These are phyloP conservation scores for Talaromyces rugulosus DNA, from an alignment of 2,329 filamentous ascomycete genomes.

Conservation along the genomic window DNA sequence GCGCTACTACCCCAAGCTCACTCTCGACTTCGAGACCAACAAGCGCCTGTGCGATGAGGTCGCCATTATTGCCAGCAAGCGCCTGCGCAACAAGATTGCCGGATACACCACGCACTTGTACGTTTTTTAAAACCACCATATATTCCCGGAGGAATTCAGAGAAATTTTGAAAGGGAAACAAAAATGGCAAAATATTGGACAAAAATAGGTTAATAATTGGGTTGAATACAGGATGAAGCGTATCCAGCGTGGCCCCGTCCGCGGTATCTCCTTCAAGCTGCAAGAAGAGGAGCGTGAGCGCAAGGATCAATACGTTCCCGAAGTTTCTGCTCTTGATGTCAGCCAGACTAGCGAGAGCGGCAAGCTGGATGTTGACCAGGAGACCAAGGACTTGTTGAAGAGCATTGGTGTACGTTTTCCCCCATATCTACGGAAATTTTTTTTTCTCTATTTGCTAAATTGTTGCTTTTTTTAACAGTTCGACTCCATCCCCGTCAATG, in stretches of 20 bases:
- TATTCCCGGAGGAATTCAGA: background rate
- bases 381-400: conserved; percentile 99
- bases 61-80: conserved; percentile 98
- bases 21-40: conserved; percentile 99
- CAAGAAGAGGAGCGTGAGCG: conserved; percentile 99
- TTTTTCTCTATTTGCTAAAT: background rate
- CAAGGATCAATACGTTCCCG: conserved; percentile 99
- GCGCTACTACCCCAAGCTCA: conserved; percentile 95
- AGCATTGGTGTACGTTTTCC: conserved; percentile 81
- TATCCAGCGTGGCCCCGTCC: conserved; percentile 98
- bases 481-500: conserved; percentile 95
- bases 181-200: background rate
- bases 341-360: conserved; percentile 85
- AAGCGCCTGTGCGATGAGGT: conserved; percentile 99
- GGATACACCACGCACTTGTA: conserved; percentile 90
- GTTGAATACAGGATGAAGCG: conserved; percentile 77
- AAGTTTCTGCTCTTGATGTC: conserved; percentile 98
- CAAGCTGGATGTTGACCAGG: conserved; percentile 88
- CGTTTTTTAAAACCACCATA: background rate
- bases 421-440: conserved; percentile 9
- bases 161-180: background rate
- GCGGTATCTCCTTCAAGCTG: conserved; percentile 99
- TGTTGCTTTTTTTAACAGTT: conserved; percentile 56
- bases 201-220: background rate
- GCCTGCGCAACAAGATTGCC: conserved; percentile 99